phyloP scores from a whole-genome alignment of 192 early-diverging fungal species.

The Umbelopsis ramanniana region DNA sequence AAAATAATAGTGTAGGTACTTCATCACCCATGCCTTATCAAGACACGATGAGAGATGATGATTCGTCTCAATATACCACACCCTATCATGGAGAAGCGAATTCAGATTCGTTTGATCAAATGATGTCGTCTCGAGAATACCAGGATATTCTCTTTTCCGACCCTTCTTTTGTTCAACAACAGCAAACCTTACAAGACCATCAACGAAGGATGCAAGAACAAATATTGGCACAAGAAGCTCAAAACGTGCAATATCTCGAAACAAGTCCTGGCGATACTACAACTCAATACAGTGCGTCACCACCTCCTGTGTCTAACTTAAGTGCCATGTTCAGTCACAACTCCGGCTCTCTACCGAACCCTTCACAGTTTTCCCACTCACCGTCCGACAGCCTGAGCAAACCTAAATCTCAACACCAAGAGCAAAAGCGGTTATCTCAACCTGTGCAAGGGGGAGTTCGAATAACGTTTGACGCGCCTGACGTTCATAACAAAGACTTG shows the following conservation, averaged over 20 bases:
- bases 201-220: conserved; percentile 30
- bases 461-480: conserved; percentile 9
- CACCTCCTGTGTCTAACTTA: conserved; percentile 21
- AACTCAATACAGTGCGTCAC: background rate
- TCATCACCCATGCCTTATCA: conserved; percentile 2
- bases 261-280: background rate
- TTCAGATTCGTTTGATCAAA: background rate
- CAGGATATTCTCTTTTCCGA: conserved; percentile 33
- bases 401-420: background rate
- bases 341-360: background rate
- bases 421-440: background rate
- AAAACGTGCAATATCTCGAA: conserved; percentile 1
- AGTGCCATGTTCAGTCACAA: conserved; percentile 28
- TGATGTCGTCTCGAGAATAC: background rate
- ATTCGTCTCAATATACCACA: background rate
- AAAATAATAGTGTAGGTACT: background rate
- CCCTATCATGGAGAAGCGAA: background rate
- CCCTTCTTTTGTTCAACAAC: conserved; percentile 29
- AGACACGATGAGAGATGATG: background rate
- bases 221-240: conserved; percentile 22
- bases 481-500: background rate
- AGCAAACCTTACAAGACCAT: conserved; percentile 35
- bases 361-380: background rate
- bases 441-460: background rate
- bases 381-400: background rate